Evolutionary conservation across 2,329 filamentous ascomycete species (phyloP).

Genomic region (Fusarium subtropicale): DNA sequence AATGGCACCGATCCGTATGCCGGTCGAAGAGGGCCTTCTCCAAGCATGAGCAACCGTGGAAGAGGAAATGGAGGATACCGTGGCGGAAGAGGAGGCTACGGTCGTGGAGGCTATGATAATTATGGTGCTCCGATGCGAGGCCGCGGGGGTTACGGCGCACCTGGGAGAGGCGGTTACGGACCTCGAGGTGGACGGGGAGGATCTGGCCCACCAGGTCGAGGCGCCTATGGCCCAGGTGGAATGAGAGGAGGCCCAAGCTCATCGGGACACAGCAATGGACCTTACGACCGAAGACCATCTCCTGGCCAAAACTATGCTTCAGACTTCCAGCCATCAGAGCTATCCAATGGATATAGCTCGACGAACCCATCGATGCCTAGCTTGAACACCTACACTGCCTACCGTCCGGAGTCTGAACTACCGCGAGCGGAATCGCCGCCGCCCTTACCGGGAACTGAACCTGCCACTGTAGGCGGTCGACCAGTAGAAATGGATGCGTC

Average conservation of each 20-base stretch:
- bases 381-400: constrained; percentile 57
- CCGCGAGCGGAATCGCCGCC: constrained; percentile 74
- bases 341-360: constrained; percentile 46
- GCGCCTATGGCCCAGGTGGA: constrained; percentile 46
- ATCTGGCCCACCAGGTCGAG: constrained; percentile 50
- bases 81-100: constrained; percentile 59
- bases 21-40: constrained; percentile 59
- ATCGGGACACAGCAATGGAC: constrained; percentile 57
- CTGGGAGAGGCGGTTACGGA: constrained; percentile 58
- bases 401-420: constrained; percentile 59
- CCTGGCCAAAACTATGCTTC: constrained; percentile 56
- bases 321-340: constrained; percentile 54
- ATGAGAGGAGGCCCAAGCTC: constrained; percentile 52
- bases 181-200: constrained; percentile 53
- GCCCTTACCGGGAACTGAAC: constrained; percentile 63
- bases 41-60: constrained; percentile 64
- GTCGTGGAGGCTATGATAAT: constrained; percentile 63
- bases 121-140: constrained; percentile 57
- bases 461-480: constrained; percentile 64
- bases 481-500: constrained; percentile 84
- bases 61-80: constrained; percentile 63
- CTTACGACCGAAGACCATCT: constrained; percentile 55
- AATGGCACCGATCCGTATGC: constrained; percentile 60
- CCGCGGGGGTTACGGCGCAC: constrained; percentile 59
- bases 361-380: constrained; percentile 50